Evolutionary conservation across 371 early-diverging fungal species (phyloP), one percentile per base, ranked within the genome.

Genomic region (Fennellomyces sp.): DNA sequence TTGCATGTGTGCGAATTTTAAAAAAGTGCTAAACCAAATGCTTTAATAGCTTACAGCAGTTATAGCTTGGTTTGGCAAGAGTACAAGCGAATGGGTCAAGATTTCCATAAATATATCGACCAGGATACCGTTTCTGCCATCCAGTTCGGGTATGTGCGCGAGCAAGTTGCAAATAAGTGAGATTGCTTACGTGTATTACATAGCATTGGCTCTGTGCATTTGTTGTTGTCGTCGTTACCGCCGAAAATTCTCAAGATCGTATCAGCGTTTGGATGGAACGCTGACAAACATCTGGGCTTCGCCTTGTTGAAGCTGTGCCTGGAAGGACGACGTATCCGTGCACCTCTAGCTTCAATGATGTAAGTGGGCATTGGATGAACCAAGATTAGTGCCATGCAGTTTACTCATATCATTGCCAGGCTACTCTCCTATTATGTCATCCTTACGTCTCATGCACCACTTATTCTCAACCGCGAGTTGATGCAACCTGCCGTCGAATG

Each of bases 151-250:
- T 73, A 73, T 17, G 51, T 55, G 23, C 21, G 29, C n/a, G 29
- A 10, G 21, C 30, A 33, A 45, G 38, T 35, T 47, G 19, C 23
- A 13, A 6, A 8, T 33, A 11, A 31, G 29, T 15, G 30, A 21
- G 17, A 25, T 5, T 27, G 19, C 5, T 28, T 15, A 56, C 36
- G 12, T 52, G n/a, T 41, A 25, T 31, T 11, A 57, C 6, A 12
- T 59, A 84, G 85, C 21, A 72, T 83, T 55, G 86, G 86, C 39
- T 76, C 86, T 0, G 80, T 81, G 27, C 75, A 85, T 59, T 62
- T 83, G 15, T 69, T 85, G 3, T 59, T 82, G 17, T 80, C 86
- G 4, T 75, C 75, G 1, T 64, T 85, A 60, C 83, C 86, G 0
- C 69, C 76, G 35, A 85, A 85, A 56, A 78, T 82, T 29, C 71